These are phyloP conservation scores for Thermothelomyces thermophilus DNA, from an alignment of 2,329 filamentous ascomycete genomes.

Conservation along the genomic window DNA sequence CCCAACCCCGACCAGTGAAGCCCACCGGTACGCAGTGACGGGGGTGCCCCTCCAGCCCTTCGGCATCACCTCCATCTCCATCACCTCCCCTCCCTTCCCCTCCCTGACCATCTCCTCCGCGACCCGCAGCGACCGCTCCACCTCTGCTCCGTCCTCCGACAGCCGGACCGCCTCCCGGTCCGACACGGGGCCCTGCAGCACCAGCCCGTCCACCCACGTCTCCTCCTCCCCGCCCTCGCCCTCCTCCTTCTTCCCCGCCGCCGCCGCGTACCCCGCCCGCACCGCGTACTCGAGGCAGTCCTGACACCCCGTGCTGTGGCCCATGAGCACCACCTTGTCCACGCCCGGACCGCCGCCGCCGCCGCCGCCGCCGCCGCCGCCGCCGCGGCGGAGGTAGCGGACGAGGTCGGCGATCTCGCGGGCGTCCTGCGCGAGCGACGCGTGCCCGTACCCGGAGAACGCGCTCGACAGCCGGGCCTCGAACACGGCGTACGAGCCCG, in stretches of 20 bases:
- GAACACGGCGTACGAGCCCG: slow-evolving; percentile 44
- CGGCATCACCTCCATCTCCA: slow-evolving; percentile 44
- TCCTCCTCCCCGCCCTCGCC: background rate
- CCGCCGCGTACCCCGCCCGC: background rate
- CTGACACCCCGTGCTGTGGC: slow-evolving; percentile 56
- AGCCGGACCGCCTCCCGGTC: slow-evolving; percentile 60
- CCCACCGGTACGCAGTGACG: slow-evolving; percentile 47
- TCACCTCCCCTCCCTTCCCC: slow-evolving; percentile 47
- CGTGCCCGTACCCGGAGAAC: slow-evolving; percentile 46
- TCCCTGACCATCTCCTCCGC: slow-evolving; percentile 50
- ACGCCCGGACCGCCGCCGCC: slow-evolving; percentile 38
- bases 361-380: slow-evolving; percentile 32
- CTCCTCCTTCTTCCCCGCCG: too few species aligned
- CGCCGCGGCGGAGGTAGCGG: slow-evolving; percentile 40
- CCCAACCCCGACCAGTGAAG: slow-evolving; percentile 45
- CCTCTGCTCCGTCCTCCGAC: slow-evolving; percentile 38
- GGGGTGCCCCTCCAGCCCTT: slow-evolving; percentile 35
- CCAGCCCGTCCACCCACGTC: slow-evolving; percentile 57
- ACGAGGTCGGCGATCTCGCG: slow-evolving; percentile 48
- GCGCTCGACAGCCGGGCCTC: slow-evolving; percentile 51
- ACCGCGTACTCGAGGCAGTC: slow-evolving; percentile 50
- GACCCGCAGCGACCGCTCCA: slow-evolving; percentile 40
- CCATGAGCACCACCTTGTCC: slow-evolving; percentile 43
- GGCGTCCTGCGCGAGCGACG: slow-evolving; percentile 46
- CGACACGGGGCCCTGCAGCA: slow-evolving; percentile 73